Evolutionary conservation across 257 asterid species (phyloP), one percentile per base, ranked within the genome.

Genomic region (Solanum habrochaites): DNA sequence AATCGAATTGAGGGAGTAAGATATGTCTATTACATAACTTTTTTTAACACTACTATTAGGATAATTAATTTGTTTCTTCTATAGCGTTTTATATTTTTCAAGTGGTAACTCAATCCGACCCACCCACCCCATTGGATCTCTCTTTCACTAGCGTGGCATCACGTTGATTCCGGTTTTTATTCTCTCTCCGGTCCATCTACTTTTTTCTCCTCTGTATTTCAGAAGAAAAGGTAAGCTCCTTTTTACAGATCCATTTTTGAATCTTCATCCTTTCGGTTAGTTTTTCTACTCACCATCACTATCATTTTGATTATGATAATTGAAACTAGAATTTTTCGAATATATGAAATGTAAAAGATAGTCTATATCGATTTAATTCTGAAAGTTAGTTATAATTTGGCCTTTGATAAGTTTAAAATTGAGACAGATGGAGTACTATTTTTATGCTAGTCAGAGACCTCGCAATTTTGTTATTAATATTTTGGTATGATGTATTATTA

Each of bases 241-340:
- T 83, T 77, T 80, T 67, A 35, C 62, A 35, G 91, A 89, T 89
- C 89, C 90, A 58, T 52, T 37, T 80, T 56, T 8, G 43, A 72
- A 83, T 52, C 74, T 82, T 86, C 75, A 14, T 69, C 52, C 18
- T 37, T 32, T 35, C 4, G 29, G 14, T 78, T 31, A 31, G 29
- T 37, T 47, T 67, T 84, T 25, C 16, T 11, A 10, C 43, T 47
- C 29, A 40, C 25, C 25, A 56, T 56, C 64, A 56, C 64, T 56
- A 56, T 56, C 64, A 47, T 77, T 43, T 43, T 43, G 39, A 25
- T 77, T 7, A n/a, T 25, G n/a, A 25, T 35, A 77, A 43, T n/a
- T 25, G n/a, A 4, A 14, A 77, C n/a, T 42, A 4, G 15, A 15
- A 77, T 15, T 43, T 78, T 78, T 15, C 20, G 64, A 78, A 8